Evolutionary conservation across 2,329 filamentous ascomycete genomes (phyloP).

Genomic region (Myriangium duriaei): DNA sequence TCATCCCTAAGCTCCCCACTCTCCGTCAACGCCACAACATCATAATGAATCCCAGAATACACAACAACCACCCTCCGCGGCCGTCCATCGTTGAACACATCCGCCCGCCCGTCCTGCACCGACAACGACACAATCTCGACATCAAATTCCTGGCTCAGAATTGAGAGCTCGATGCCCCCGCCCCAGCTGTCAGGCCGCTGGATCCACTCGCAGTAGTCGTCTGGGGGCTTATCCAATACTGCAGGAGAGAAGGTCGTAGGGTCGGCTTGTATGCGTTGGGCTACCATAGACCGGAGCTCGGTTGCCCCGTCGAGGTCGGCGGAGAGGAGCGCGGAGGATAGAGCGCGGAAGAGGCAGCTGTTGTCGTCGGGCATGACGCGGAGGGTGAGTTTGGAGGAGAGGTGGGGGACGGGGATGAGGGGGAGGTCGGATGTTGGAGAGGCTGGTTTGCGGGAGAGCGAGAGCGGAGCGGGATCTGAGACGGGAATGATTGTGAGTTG

Average conservation of each 20-base stretch:
- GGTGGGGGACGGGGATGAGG: constrained; percentile 45
- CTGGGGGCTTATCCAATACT: constrained; percentile 57
- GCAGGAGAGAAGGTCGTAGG: constrained; percentile 61
- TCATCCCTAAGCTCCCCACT: constrained; percentile 61
- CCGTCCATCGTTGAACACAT: constrained; percentile 67
- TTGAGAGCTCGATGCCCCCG: constrained; percentile 78
- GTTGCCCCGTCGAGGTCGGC: constrained; percentile 51
- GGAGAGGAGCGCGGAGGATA: constrained; percentile 66
- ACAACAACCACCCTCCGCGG: constrained; percentile 63
- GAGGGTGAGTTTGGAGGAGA: constrained; percentile 51
- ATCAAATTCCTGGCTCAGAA: constrained; percentile 72
- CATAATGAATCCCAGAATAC: constrained; percentile 90
- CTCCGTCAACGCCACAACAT: constrained; percentile 66
- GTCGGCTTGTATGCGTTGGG: constrained; percentile 62
- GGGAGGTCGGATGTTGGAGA: constrained; percentile 45
- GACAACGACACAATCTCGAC: constrained; percentile 79
- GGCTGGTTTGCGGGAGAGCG: constrained; percentile 31
- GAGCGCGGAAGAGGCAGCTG: constrained; percentile 82
- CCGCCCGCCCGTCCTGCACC: constrained; percentile 55
- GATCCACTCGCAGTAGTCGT: constrained; percentile 72
- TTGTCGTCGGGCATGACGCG: constrained; percentile 97
- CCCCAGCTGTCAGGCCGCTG: constrained; percentile 75
- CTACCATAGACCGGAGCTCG: constrained; percentile 65
- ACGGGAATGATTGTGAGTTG: constrained; percentile 50
- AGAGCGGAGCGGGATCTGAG: constrained; percentile 24